Base-by-base conservation (phyloP, 495 filamentous ascomycete genomes). In the Penicillium simplicissimum region DNA sequence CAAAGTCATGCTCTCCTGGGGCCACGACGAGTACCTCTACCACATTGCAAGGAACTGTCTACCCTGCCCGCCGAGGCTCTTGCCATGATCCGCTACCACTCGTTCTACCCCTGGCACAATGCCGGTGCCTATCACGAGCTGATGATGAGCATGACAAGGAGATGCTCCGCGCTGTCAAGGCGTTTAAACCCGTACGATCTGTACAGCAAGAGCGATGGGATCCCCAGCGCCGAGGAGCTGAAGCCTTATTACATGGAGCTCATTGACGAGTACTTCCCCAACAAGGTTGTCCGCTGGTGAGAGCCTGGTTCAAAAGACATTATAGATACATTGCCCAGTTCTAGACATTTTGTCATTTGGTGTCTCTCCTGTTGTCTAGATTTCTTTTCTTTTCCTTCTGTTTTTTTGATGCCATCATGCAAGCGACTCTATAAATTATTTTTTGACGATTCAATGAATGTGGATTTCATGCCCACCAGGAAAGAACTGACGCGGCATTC, bases 161-260 rank as follows among this genome's bases (percentile, higher is more conserved):
- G 60, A 89, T 96, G 87, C 70, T 95, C 67, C 83, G 83, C 59
- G 91, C 91, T 31, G 92, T 95, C 31, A 82, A 82, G 74, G 92
- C 90, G 8, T 96, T 96, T 72, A 96, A n/a, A 96, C 60, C 91
- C 90, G 4, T 96, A 96, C 62, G 92, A 96, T 71, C 62, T 96
- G 56, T 96, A 96, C 74, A 93, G 89, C 74, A 96, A 96, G 86
- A 93, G 88, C 60, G 92, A 96, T 66, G 88, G 85, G 9, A 78
- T 91, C 36, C 90, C 90, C 5, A 87, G 80, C 37, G 84, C 88
- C 1, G 90, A 91, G 68, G 85, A 88, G 66, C 73, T 70, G 35
- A 65, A 88, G 87, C 88, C 87, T 7, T 96, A 96, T 71, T 96
- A 95, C 64, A 64, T 90, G 67, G 90, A 91, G 58, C 82, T 95